phyloP scores from a whole-genome alignment of 2,329 filamentous ascomycete genomes.

The Trichophyton equinum region DNA sequence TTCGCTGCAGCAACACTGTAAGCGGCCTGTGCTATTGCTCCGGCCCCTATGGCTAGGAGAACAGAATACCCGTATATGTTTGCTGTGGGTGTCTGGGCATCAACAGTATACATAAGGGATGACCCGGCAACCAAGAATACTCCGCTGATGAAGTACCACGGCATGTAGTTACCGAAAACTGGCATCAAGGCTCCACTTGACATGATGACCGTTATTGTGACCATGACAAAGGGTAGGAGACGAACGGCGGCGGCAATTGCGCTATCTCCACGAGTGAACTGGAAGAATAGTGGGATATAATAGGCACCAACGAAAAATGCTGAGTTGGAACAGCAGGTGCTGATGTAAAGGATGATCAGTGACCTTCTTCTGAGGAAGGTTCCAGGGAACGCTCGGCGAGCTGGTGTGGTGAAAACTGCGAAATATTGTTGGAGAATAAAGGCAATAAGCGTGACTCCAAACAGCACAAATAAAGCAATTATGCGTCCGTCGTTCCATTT shows the following conservation, averaged over 20 bases:
- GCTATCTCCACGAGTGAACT: conserved; percentile 37
- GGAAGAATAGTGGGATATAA: conserved; percentile 45
- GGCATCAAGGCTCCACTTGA: conserved; percentile 16
- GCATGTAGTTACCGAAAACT: conserved; percentile 17
- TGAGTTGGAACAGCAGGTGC: conserved; percentile 25
- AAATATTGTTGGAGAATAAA: conserved; percentile 37
- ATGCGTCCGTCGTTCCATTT: conserved; percentile 35
- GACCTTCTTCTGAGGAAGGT: conserved; percentile 33
- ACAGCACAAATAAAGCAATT: conserved; percentile 39
- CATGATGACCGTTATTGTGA: conserved; percentile 16
- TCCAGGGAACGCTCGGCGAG: conserved; percentile 38
- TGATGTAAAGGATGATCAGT: conserved; percentile 34
- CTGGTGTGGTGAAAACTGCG: conserved; percentile 32
- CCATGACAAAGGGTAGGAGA: conserved; percentile 23
- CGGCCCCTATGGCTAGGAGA: conserved; percentile 30
- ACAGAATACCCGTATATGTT: conserved; percentile 23
- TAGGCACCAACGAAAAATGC: conserved; percentile 35
- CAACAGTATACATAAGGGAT: conserved; percentile 15
- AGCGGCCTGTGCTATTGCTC: conserved; percentile 23
- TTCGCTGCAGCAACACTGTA: conserved; percentile 30
- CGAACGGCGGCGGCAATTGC: conserved; percentile 21
- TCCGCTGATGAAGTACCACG: conserved; percentile 20
- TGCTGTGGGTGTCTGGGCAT: conserved; percentile 10
- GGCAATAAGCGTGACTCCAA: conserved; percentile 31
- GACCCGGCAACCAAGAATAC: conserved; percentile 18